A percentile compares a stretch with the other conserved stretches of the same genome.
These are phyloP conservation scores for Datisca glomerata DNA, from an alignment of 306 rosid species.

Conservation along the genomic window DNA sequence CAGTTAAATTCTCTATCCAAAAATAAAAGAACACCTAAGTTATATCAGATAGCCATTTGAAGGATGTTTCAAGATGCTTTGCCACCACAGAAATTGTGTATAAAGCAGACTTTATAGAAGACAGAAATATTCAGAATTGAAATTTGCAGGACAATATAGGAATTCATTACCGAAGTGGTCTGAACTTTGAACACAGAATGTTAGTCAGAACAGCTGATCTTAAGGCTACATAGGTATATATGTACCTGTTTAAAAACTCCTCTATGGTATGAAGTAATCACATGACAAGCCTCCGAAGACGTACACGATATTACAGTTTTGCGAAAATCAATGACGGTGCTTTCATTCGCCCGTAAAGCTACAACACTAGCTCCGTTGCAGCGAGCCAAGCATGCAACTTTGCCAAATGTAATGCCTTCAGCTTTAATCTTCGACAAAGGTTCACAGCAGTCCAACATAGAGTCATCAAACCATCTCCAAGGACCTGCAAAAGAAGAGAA, in stretches of 20 bases:
- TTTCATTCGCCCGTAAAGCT: constrained; percentile 44
- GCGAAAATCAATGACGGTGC: constrained; percentile 49
- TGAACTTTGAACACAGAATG: no score
- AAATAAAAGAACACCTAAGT: no score
- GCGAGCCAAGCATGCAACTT: constrained; percentile 80
- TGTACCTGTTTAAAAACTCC: constrained; percentile 56
- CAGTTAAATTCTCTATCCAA: no score
- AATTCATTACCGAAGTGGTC: no score
- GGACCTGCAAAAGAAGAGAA: constrained; percentile 41
- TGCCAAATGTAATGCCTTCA: constrained; percentile 82
- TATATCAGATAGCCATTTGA: no score
- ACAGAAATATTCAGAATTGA: no score
- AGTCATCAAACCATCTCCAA: constrained; percentile 97
- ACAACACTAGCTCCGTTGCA: constrained; percentile 80
- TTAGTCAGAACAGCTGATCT: constrained; percentile 4
- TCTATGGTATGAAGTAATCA: constrained; percentile 65
- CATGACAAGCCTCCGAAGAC: constrained; percentile 50
- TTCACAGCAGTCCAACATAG: constrained; percentile 91
- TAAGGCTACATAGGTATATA: background rate
- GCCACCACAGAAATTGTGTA: no score
- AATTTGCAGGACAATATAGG: no score
- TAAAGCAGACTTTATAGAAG: no score
- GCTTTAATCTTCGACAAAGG: constrained; percentile 51
- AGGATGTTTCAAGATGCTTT: no score
- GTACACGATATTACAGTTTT: constrained; percentile 31